Evolutionary conservation across 73 alveolate species (phyloP).

Genomic region (Paramecium bursaria): DNA sequence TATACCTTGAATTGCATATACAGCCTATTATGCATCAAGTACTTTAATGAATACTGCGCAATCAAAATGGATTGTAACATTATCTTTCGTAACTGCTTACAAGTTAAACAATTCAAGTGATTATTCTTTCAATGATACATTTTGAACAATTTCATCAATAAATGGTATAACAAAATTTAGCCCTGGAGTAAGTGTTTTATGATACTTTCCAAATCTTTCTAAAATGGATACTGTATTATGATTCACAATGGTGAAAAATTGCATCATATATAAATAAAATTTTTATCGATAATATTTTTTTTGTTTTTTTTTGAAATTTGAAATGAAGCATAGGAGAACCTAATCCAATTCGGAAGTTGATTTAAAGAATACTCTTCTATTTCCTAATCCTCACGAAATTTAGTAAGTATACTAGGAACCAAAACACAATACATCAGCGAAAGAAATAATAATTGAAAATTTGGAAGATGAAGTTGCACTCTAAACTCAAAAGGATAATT

Average conservation of each 20-base stretch:
- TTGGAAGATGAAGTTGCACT: conserved; percentile 47
- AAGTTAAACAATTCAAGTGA: conserved; percentile 76
- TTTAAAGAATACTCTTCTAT: conserved; percentile 13
- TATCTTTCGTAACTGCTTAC: conserved; percentile 89
- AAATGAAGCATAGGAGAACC: conserved; percentile 52
- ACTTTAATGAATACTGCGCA: conserved; percentile 90
- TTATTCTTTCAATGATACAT: conserved; percentile 89
- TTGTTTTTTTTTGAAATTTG: no score
- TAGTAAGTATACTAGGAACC: conserved; percentile 1
- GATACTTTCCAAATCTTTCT: conserved; percentile 93
- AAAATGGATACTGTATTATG: conserved; percentile 85
- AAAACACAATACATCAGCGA: conserved; percentile 13
- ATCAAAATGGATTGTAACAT: conserved; percentile 90
- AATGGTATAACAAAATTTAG: conserved; percentile 84
- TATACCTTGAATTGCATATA: conserved; percentile 52
- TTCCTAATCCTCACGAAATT: no score
- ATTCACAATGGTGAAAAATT: conserved; percentile 84
- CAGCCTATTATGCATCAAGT: conserved; percentile 86
- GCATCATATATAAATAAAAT: no score
- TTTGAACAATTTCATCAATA: conserved; percentile 85
- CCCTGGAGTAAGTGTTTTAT: conserved; percentile 87
- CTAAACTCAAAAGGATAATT: conserved; percentile 16
- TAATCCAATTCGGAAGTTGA: conserved; percentile 56
- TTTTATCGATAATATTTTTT: no score
- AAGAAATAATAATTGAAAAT: conserved; percentile 50